Base-by-base conservation (phyloP, 371 early-diverging fungal genomes). In the Mortierella sp. region DNA sequence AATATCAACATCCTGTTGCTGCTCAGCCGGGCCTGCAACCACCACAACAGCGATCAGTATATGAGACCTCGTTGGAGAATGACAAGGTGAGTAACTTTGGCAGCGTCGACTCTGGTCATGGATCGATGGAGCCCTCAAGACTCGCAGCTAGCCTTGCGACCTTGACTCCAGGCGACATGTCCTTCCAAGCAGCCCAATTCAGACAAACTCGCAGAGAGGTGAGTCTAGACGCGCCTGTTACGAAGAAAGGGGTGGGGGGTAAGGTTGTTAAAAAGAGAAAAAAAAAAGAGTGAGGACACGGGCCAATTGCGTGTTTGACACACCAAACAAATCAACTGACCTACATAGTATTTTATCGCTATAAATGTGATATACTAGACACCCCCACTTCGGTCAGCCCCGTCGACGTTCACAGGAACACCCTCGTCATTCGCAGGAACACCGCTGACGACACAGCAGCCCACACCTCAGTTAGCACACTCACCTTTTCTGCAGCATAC, bases 401-500 rank as follows among this genome's bases (percentile, higher is more conserved):
- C 65, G 38, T 32, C 60, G 60, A 60, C 65, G 18, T 41, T 38
- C 65, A 65, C 65, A 65, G 38, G 38, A 38, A 65, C 65, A 21
- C 38, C 38, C 7, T 65, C 65, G 24, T 24, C 65, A 7, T 10
- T 35, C 8, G 65, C 65, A 65, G 38, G 65, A 38, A 38, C 65
- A 21, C 38, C 38, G 35, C 56, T n/a, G n/a, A 32, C 56, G 41
- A 55, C 11, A 43, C 74, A 38, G 12, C 56, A 72, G 43, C 41
- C 55, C 7, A 18, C 46, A 12, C 41, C 12, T 12, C 27, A 27
- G 32, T 41, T n/a, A 41, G 56, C 46, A 18, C 79, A 76, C 35
- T 46, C 79, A 82, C 70, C 83, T 65, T 55, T 88, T 83, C 12
- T 82, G 76, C 72, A 72, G 84, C 16, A 91, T 80, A 76, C 75